A percentile compares a stretch with the other conserved stretches of the same genome.
These are phyloP conservation scores for Colletotrichum liaoningense DNA, from an alignment of 2,329 filamentous ascomycete species.

Conservation along the genomic window DNA sequence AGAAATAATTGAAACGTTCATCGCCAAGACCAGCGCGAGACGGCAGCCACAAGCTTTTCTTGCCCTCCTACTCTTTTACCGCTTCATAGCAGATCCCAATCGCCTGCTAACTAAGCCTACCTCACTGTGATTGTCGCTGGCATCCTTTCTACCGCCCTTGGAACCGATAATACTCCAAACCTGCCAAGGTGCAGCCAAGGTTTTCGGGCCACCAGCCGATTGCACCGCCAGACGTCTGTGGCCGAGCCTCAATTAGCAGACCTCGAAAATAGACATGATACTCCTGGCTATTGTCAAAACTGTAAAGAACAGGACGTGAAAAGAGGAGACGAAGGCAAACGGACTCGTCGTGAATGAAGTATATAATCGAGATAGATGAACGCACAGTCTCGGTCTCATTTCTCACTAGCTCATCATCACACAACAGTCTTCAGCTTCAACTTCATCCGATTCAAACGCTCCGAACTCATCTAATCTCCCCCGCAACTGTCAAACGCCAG, in stretches of 20 bases:
- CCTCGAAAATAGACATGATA: conserved; percentile 22
- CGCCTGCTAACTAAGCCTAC: background rate
- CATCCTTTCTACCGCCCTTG: background rate
- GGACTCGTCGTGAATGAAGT: conserved; percentile 3
- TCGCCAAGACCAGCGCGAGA: conserved; percentile 23
- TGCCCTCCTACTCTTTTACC: background rate
- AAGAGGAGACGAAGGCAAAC: background rate
- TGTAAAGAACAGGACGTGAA: background rate
- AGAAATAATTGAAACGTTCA: conserved; percentile 30
- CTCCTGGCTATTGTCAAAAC: background rate
- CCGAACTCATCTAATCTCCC: background rate
- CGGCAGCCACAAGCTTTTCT: conserved; percentile 20
- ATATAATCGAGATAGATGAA: conserved; percentile 22
- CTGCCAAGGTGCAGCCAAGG: conserved; percentile 31
- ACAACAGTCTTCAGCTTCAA: background rate
- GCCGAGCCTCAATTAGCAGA: conserved; percentile 10
- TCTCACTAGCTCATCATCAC: background rate
- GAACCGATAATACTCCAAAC: conserved; percentile 28
- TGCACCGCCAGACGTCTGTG: conserved; percentile 16
- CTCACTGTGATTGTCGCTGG: background rate
- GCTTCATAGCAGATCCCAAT: background rate
- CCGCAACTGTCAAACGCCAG: background rate
- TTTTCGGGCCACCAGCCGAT: conserved; percentile 21
- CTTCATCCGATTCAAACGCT: background rate
- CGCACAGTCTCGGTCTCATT: conserved; percentile 4